A percentile compares a stretch with the other conserved stretches of the same genome.
These are phyloP conservation scores for Colletotrichum sp. DNA, from an alignment of 2,329 filamentous ascomycete species.

Conservation along the genomic window DNA sequence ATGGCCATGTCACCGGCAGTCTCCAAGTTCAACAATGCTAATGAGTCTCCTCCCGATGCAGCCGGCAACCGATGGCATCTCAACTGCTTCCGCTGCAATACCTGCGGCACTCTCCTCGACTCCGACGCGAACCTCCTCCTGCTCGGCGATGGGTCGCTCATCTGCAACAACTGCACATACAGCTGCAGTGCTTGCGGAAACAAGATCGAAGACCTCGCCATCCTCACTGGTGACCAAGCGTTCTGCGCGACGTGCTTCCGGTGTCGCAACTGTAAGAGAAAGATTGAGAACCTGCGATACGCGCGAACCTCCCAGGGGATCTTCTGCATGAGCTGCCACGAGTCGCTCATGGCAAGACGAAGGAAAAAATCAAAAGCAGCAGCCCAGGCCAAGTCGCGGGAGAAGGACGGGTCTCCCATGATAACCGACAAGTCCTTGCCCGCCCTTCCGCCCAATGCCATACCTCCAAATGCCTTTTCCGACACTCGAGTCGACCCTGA, in stretches of 20 bases:
- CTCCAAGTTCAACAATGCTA: constrained; percentile 27
- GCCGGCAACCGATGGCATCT: constrained; percentile 98
- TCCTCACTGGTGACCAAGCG: constrained; percentile 95
- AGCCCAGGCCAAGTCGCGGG: constrained; percentile 63
- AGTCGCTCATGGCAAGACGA: constrained; percentile 91
- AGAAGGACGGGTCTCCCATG: constrained; percentile 69
- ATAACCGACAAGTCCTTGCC: constrained; percentile 92
- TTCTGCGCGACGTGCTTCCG: constrained; percentile 98
- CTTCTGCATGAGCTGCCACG: constrained; percentile 99
- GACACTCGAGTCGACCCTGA: constrained; percentile 60
- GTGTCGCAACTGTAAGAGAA: constrained; percentile 97
- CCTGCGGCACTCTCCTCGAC: constrained; percentile 92
- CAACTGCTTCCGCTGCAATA: constrained; percentile 98
- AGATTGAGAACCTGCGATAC: constrained; percentile 98
- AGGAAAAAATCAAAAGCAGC: constrained; percentile 83
- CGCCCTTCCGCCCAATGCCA: constrained; percentile 81
- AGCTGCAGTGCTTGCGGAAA: constrained; percentile 96
- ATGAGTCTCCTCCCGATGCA: constrained; percentile 25
- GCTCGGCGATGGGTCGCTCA: constrained; percentile 95
- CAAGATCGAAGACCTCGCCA: constrained; percentile 98
- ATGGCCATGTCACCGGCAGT: constrained; percentile 15
- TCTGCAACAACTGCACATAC: constrained; percentile 99
- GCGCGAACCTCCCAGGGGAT: constrained; percentile 97
- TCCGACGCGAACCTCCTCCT: constrained; percentile 97
- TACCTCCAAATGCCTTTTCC: constrained; percentile 67